Evolutionary conservation across 352 stramenopile genomes (phyloP).

Genomic region (Phytopythium delawarense): DNA sequence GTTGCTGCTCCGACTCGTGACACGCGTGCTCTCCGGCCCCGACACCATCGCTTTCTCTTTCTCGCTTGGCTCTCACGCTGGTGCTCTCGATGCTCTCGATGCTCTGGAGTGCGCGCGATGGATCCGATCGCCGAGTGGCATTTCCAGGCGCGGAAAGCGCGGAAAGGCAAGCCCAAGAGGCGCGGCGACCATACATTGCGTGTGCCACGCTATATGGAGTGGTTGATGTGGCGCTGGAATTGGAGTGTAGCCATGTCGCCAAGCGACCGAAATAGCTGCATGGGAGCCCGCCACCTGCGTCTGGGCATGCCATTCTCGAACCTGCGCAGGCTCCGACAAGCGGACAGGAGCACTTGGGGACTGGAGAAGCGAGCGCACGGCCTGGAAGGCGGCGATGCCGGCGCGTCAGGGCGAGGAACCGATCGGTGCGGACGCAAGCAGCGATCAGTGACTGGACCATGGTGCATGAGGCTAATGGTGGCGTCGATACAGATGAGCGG

Average conservation of each 20-base stretch:
- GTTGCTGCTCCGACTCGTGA: neutral
- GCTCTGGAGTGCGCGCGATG: neutral
- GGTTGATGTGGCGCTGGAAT: neutral
- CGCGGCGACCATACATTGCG: neutral
- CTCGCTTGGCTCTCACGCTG: too few relatives aligned
- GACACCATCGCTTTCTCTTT: neutral
- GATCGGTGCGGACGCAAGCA: neutral
- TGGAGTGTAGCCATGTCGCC: conserved; percentile 1
- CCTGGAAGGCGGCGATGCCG: neutral
- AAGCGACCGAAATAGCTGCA: neutral
- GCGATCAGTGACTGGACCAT: neutral
- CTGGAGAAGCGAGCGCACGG: neutral
- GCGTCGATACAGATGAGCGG: conserved; percentile 21
- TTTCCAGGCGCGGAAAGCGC: neutral
- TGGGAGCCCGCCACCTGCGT: neutral
- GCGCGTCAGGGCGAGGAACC: conserved; percentile 5
- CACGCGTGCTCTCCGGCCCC: neutral
- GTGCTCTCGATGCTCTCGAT: too few relatives aligned
- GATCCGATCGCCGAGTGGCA: conserved; percentile 1
- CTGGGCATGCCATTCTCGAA: neutral
- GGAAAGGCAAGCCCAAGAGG: neutral
- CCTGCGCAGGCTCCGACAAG: neutral
- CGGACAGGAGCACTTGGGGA: neutral
- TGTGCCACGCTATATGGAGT: neutral
- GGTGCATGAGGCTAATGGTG: conserved; percentile 34